phyloP scores from a whole-genome alignment of 345 rosid genomes.

The Aegle marmelos region DNA sequence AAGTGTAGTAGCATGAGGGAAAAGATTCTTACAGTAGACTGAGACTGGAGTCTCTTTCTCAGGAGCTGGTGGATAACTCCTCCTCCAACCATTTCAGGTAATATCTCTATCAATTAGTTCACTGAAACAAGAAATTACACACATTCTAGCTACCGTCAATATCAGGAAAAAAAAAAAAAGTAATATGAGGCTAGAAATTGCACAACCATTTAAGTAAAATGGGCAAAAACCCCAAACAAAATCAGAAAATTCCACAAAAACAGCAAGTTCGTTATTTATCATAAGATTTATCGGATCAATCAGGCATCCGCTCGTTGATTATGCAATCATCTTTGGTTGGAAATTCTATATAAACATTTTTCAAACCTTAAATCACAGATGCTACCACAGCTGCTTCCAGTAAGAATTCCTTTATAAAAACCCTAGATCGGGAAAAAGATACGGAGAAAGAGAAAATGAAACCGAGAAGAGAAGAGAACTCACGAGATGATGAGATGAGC shows the following conservation, averaged over 20 bases:
- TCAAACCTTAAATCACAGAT: background rate
- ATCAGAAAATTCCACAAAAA: background rate
- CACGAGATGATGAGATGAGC: background rate
- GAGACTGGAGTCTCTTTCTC: constrained; percentile 73
- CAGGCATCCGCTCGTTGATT: too few species aligned
- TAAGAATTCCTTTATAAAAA: background rate
- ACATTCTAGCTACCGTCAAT: background rate
- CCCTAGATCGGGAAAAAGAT: background rate
- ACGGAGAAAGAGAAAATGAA: background rate
- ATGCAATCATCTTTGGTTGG: background rate
- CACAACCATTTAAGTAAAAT: background rate
- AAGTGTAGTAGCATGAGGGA: background rate
- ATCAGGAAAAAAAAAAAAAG: background rate
- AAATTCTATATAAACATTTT: background rate
- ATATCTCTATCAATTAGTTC: constrained; percentile 33
- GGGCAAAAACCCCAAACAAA: background rate
- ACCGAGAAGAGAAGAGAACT: background rate
- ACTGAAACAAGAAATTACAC: constrained; percentile 21
- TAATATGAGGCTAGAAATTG: background rate
- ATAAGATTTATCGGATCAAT: background rate
- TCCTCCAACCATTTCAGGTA: constrained; percentile 82
- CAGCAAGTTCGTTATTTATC: background rate
- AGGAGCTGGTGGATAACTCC: constrained; percentile 88
- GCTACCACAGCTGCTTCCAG: background rate
- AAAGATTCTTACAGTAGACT: constrained; percentile 49